Percentiles rank a stretch among this genome's conserved stretches.
Evolutionary conservation across 352 stramenopile genomes (phyloP).

Genomic region (Ophiocytium majus): DNA sequence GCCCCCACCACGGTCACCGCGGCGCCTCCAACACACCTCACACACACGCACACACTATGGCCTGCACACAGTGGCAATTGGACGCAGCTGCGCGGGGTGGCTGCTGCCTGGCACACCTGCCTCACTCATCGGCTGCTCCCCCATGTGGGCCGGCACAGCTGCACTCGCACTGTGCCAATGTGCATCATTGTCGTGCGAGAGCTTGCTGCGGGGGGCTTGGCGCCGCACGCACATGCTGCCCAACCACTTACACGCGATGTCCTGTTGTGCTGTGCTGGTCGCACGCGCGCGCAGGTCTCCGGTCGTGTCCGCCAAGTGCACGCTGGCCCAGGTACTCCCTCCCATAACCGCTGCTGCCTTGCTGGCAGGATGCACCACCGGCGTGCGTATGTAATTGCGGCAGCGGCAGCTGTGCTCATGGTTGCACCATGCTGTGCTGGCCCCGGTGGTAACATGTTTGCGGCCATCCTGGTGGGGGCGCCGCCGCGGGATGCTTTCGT

Average conservation of each 20-base stretch:
- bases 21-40: neutral
- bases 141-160: neutral
- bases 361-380: neutral
- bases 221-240: neutral
- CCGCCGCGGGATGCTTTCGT: no score
- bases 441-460: neutral
- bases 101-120: neutral
- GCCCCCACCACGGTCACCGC: neutral
- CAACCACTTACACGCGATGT: neutral
- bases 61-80: no score
- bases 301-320: neutral
- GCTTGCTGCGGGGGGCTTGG: neutral
- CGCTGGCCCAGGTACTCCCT: constrained; percentile 13
- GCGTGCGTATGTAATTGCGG: neutral
- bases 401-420: neutral
- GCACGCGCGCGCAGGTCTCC: neutral
- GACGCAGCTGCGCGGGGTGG: neutral
- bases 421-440: neutral
- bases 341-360: no score
- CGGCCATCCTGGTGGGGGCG: no score
- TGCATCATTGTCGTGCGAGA: no score
- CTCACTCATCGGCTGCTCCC: neutral
- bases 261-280: neutral
- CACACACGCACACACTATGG: no score
- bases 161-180: neutral